These are phyloP conservation scores for Rhizophagus prolifer DNA, from an alignment of 192 early-diverging fungal species.

Conservation along the genomic window DNA sequence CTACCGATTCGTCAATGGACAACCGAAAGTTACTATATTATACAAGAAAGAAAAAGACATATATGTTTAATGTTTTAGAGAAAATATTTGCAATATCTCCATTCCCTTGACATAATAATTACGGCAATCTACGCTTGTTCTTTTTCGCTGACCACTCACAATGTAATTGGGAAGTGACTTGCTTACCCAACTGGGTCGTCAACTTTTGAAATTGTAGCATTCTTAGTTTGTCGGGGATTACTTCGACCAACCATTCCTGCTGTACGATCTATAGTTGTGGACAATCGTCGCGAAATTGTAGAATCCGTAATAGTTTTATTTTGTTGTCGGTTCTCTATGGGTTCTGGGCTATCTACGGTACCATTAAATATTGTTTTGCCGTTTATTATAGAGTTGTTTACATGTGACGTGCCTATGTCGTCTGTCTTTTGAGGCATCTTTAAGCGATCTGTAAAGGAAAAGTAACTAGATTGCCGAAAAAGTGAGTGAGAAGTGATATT, in stretches of 20 bases:
- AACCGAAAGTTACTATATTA: slow-evolving; percentile 19
- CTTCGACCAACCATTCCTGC: neutral
- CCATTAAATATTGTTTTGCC: neutral
- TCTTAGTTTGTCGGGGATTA: neutral
- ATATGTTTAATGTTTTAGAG: neutral
- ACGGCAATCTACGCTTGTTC: neutral
- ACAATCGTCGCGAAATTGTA: neutral
- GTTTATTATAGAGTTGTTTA: neutral
- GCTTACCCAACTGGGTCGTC: slow-evolving; percentile 31
- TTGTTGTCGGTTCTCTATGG: neutral
- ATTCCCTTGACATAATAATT: neutral
- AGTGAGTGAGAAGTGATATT: neutral
- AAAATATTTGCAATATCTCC: neutral
- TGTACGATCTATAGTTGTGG: neutral
- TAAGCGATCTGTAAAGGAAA: neutral
- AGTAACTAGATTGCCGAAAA: neutral
- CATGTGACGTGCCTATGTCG: neutral
- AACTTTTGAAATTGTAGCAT: neutral
- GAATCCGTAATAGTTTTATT: neutral
- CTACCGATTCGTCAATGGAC: slow-evolving; percentile 27
- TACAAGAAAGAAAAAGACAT: neutral
- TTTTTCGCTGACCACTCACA: slow-evolving; percentile 21
- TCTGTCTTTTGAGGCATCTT: neutral
- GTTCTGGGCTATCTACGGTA: neutral
- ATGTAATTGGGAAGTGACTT: slow-evolving; percentile 28